A percentile compares a stretch with the other conserved stretches of the same genome.
Conservation (phyloP, 176 grass and related monocot species). For the Stipa capillata region DNA sequence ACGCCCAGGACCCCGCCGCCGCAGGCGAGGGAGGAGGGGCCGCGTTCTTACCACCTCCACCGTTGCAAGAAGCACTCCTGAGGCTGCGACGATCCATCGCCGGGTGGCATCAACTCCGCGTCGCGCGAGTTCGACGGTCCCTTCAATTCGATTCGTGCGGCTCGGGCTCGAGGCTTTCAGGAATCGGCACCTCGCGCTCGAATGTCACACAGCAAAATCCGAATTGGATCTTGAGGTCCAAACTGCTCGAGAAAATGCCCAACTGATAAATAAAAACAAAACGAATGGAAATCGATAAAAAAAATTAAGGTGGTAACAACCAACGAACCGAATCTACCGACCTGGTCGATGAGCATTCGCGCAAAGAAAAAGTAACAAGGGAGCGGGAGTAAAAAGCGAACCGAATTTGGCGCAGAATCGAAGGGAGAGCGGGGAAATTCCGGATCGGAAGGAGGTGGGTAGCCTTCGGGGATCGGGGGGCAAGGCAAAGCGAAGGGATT, state of each 20-base stretch:
- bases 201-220: not conserved
- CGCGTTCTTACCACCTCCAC: slow-evolving; percentile 8
- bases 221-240: too few relatives aligned
- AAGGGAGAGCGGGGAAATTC: not conserved
- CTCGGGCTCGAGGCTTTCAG: not conserved
- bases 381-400: slow-evolving; percentile 5
- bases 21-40: not conserved
- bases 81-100: slow-evolving; percentile 44
- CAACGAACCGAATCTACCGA: not conserved
- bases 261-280: not conserved
- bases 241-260: not conserved
- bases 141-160: not conserved
- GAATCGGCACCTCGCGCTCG: not conserved
- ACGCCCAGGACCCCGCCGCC: not conserved
- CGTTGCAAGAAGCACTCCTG: slow-evolving; percentile 21
- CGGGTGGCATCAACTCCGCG: slow-evolving; percentile 34
- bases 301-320: not conserved
- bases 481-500: not conserved
- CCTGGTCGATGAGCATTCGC: not conserved
- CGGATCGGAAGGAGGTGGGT: not conserved
- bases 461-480: not conserved
- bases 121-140: not conserved
- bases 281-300: not conserved
- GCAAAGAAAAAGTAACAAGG: too few relatives aligned
- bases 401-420: slow-evolving; percentile 10